Conservation (phyloP, 129 eudicot species). For the Tagetes patula region DNA sequence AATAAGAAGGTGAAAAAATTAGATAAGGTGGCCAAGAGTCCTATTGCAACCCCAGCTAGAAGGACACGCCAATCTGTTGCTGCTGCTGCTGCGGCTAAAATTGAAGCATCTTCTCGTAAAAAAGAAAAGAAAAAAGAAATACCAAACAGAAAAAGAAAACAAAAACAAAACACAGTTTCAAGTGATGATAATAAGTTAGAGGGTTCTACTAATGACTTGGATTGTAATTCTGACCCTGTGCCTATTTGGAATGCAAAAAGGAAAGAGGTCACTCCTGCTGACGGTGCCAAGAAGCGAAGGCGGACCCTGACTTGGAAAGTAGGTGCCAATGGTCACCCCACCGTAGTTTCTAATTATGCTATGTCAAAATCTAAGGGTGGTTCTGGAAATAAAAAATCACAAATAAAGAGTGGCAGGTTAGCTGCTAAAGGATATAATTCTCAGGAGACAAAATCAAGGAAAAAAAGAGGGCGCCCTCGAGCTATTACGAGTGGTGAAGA, state of each 20-base stretch:
- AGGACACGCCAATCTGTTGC: slow-evolving; percentile 30
- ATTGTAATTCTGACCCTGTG: slow-evolving; percentile 33
- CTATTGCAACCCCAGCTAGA: slow-evolving; percentile 21
- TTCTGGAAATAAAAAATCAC: slow-evolving; percentile 26
- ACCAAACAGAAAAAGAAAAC: too few species aligned
- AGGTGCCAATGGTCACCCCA: slow-evolving; percentile 60
- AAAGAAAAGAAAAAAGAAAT: slow-evolving; percentile 13
- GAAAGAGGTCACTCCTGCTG: slow-evolving; percentile 47
- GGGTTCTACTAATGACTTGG: slow-evolving; percentile 35
- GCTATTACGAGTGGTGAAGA: slow-evolving; percentile 15
- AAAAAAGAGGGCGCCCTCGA: slow-evolving; percentile 32
- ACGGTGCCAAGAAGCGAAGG: slow-evolving; percentile 65
- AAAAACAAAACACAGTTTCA: background rate
- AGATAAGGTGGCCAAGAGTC: slow-evolving; percentile 20
- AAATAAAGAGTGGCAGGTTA: slow-evolving; percentile 35
- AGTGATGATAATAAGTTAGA: slow-evolving; percentile 26
- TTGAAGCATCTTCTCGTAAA: slow-evolving; percentile 24
- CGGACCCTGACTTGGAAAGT: slow-evolving; percentile 65
- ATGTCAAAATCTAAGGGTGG: slow-evolving; percentile 29
- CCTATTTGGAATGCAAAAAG: slow-evolving; percentile 22
- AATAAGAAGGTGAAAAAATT: slow-evolving; percentile 38
- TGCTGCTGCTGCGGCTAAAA: slow-evolving; percentile 21
- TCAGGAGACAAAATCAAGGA: slow-evolving; percentile 31
- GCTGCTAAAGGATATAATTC: slow-evolving; percentile 39
- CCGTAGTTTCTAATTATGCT: slow-evolving; percentile 43